These are phyloP conservation scores for Papiliotrema nemorosa DNA, from an alignment of 1,284 basidiomycete species.

Conservation along the genomic window DNA sequence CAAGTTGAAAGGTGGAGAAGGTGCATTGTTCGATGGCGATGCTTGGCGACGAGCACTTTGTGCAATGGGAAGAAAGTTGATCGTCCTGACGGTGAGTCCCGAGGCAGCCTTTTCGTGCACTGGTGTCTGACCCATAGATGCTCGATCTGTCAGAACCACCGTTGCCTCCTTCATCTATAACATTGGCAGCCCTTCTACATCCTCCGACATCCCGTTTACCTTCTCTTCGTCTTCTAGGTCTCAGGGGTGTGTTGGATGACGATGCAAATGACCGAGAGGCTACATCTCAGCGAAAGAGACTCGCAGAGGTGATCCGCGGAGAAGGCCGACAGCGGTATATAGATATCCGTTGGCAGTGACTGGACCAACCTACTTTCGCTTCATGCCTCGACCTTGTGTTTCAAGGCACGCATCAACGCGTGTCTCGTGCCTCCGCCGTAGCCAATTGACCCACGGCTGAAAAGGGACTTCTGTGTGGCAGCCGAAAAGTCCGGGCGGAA, in stretches of 20 bases:
- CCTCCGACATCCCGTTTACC: constrained; percentile 18
- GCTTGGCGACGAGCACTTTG: constrained; percentile 17
- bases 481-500: too few species aligned
- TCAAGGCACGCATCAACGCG: too few species aligned
- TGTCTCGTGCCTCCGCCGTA: too few species aligned
- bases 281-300: background rate
- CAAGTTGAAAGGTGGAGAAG: constrained; percentile 1
- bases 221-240: constrained; percentile 19
- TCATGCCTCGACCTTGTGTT: too few species aligned
- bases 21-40: constrained; percentile 4
- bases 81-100: constrained; percentile 29
- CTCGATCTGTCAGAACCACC: constrained; percentile 32
- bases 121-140: constrained; percentile 12
- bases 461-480: too few species aligned
- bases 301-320: background rate
- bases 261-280: background rate
- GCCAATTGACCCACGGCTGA: too few species aligned
- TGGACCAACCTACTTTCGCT: too few species aligned
- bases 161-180: constrained; percentile 2
- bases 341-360: background rate
- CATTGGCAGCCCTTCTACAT: constrained; percentile 14
- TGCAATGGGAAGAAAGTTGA: constrained; percentile 23
- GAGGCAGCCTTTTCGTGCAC: background rate
- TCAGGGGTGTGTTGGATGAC: constrained; percentile 10
- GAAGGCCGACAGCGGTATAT: background rate